Base-by-base conservation (phyloP, 202 grass and related monocot species). In the Carex arenaria region DNA sequence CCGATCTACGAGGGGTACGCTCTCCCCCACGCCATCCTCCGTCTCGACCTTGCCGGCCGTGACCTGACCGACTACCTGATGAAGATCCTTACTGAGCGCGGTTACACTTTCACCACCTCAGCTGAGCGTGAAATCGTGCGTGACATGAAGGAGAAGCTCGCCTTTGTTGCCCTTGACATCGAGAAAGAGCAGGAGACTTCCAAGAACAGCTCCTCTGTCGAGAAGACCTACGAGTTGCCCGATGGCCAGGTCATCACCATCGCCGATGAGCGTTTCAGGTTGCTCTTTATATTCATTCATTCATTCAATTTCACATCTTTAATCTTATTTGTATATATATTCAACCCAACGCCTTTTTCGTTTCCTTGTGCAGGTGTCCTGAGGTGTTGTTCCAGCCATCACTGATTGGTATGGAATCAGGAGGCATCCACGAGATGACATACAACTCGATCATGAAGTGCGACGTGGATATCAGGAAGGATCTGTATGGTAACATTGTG, bases 371-470 rank as follows among this genome's bases (percentile, higher is more conserved):
- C 57, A 89, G 91, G 70, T 97, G 91, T 84, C 91, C 94, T 84
- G 94, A 97, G 91, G 94, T 97, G 64, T 91, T 97, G 60, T 97
- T 91, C 91, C 91, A 97, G 87, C 91, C 94, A 77, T 97, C 94
- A 59, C 88, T 97, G 81, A 97, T 97, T 6, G 91, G 94, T 56
- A 91, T 97, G 45, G 45, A 49, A 49, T 10, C 45, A 49, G 45
- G 45, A 49, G 45, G 45, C 10, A 49, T 49, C 45, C 45, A 49
- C 2, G 45, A 49, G 45, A 49, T 49, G 45, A 49, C 45, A 49
- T 49, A 49, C 45, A 49, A 49, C 45, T 49, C 45, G 10, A 49
- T 49, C 45, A 49, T 49, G 45, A 49, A 49, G 45, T 49, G 45
- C 10, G 45, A 49, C 45, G 45, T 49, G 45, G 45, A 49, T 49